Evolutionary conservation across 257 asterid genomes (phyloP).

Genomic region (Solanum boliviense): DNA sequence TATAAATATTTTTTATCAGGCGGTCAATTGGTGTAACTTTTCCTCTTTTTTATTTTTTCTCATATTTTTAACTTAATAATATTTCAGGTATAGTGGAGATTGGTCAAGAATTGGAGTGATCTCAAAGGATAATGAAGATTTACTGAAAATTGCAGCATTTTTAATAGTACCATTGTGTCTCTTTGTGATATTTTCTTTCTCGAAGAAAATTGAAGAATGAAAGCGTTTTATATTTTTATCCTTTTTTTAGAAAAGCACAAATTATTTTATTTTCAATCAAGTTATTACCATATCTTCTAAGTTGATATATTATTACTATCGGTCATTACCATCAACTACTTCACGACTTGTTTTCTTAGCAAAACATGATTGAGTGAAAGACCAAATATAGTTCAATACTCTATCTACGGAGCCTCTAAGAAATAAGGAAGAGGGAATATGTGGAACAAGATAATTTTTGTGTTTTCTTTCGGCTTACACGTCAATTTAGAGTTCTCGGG

Average conservation of each 20-base stretch:
- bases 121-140: slow-evolving; percentile 47
- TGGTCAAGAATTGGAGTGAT: slow-evolving; percentile 88
- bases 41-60: background rate
- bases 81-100: slow-evolving; percentile 79
- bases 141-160: slow-evolving; percentile 58
- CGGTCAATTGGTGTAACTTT: background rate
- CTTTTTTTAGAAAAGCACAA: background rate
- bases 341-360: background rate
- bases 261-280: background rate
- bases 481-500: too few relatives aligned
- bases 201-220: slow-evolving; percentile 19
- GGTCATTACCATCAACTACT: background rate
- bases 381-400: background rate
- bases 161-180: slow-evolving; percentile 57
- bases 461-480: too few relatives aligned
- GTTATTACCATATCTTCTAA: background rate
- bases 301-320: background rate
- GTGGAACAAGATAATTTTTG: background rate
- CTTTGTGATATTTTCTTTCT: slow-evolving; percentile 27
- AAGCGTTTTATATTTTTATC: background rate
- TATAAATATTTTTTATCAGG: background rate
- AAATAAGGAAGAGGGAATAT: background rate
- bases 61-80: background rate
- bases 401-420: background rate
- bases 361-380: background rate